Conservation (phyloP, 2,329 filamentous ascomycete species). For the Sporothrix phasma region DNA sequence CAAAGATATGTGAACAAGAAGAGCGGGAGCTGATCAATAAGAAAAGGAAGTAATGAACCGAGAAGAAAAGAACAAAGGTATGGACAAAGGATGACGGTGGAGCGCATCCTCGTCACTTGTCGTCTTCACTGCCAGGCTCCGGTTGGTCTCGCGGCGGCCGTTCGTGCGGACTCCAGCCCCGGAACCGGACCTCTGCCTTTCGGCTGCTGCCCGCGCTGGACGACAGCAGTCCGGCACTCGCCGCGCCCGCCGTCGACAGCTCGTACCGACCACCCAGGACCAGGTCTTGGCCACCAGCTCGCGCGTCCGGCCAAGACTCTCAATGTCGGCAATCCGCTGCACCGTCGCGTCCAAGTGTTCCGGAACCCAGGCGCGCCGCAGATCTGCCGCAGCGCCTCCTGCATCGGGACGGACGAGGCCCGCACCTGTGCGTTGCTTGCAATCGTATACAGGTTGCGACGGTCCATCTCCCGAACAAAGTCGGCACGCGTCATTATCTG, state of each 20-base stretch:
- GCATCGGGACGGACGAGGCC: constrained; percentile 93
- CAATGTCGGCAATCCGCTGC: constrained; percentile 81
- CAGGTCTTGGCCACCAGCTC: constrained; percentile 93
- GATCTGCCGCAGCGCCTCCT: constrained; percentile 79
- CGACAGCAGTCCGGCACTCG: constrained; percentile 4
- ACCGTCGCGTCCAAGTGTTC: constrained; percentile 72
- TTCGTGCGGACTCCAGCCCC: constrained; percentile 19
- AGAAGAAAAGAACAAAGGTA: neutral
- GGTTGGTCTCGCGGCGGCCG: constrained; percentile 15
- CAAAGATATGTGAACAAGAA: neutral
- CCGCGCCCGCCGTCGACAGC: constrained; percentile 30
- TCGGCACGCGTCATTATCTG: constrained; percentile 94
- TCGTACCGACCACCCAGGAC: constrained; percentile 75
- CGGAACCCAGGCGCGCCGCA: constrained; percentile 69
- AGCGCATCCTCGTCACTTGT: neutral
- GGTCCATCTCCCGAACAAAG: constrained; percentile 87
- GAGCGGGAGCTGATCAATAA: neutral
- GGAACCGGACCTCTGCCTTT: constrained; percentile 15
- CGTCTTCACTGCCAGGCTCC: neutral
- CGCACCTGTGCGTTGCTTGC: constrained; percentile 78
- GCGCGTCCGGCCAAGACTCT: constrained; percentile 84
- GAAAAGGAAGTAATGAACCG: neutral
- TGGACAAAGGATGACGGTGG: too few relatives aligned
- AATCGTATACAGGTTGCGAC: constrained; percentile 91
- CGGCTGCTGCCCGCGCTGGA: neutral